These are phyloP conservation scores for Phaseolus lunatus DNA, from an alignment of 306 rosid species.

Conservation along the genomic window DNA sequence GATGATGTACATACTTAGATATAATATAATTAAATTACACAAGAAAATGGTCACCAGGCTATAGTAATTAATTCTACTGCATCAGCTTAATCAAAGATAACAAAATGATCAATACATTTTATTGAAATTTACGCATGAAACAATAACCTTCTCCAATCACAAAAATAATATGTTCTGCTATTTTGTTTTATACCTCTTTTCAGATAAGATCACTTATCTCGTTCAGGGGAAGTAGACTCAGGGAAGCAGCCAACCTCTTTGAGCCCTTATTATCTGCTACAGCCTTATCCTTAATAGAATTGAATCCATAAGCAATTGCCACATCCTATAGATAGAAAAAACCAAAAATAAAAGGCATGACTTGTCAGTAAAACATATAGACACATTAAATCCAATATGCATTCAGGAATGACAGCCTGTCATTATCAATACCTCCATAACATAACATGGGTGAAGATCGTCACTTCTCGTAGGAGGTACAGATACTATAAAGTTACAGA, in stretches of 20 bases:
- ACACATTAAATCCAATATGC: constrained; percentile 21
- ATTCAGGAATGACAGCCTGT: constrained; percentile 17
- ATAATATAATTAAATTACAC: too few relatives aligned
- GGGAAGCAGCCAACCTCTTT: constrained; percentile 70
- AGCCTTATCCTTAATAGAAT: constrained; percentile 82
- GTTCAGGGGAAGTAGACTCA: constrained; percentile 76
- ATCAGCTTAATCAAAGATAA: constrained; percentile 11
- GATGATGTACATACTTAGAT: too few relatives aligned
- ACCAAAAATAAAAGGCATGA: constrained; percentile 1
- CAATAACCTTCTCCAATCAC: constrained; percentile 29
- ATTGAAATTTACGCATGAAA: constrained; percentile 9
- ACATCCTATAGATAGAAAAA: constrained; percentile 68
- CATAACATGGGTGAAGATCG: constrained; percentile 92
- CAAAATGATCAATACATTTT: not conserved
- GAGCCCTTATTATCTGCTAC: constrained; percentile 81
- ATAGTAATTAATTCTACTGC: constrained; percentile 16
- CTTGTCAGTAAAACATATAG: constrained; percentile 32
- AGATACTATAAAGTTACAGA: constrained; percentile 57
- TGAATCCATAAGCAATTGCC: constrained; percentile 90
- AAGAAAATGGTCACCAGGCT: too few relatives aligned
- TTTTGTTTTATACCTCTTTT: constrained; percentile 64
- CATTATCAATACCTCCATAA: constrained; percentile 77
- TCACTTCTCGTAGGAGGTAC: constrained; percentile 98
- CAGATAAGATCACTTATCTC: constrained; percentile 84
- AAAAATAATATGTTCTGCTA: not conserved